These are phyloP conservation scores for Eucalyptus erythrocorys DNA, from an alignment of 345 rosid species.

Conservation along the genomic window DNA sequence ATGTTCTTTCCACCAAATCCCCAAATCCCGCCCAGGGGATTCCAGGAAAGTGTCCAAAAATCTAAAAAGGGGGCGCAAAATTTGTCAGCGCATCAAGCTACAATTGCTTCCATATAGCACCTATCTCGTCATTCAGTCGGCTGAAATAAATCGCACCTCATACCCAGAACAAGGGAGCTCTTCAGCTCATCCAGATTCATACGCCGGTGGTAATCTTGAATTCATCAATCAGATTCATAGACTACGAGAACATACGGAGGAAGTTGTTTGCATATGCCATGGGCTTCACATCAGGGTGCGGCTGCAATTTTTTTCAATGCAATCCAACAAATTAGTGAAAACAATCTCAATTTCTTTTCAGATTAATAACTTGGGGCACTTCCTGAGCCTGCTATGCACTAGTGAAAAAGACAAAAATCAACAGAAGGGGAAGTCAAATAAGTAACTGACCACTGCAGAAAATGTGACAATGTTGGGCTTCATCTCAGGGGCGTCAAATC, in stretches of 20 bases:
- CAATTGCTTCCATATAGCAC: background rate
- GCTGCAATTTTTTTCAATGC: constrained; percentile 31
- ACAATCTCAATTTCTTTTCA: background rate
- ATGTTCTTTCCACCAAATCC: background rate
- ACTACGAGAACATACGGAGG: constrained; percentile 53
- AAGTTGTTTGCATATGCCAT: constrained; percentile 98
- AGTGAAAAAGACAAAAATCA: background rate
- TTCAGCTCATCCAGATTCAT: background rate
- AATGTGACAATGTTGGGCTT: constrained; percentile 87
- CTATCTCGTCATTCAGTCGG: background rate
- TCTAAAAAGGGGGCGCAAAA: background rate
- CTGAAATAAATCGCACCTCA: background rate
- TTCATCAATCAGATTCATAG: background rate
- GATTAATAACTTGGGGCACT: background rate
- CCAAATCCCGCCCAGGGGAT: background rate
- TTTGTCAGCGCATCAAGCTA: background rate
- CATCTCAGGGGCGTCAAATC: constrained; percentile 84
- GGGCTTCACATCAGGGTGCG: constrained; percentile 93
- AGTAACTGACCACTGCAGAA: constrained; percentile 85
- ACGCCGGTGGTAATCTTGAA: background rate
- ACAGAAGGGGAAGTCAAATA: background rate
- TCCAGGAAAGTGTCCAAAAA: background rate
- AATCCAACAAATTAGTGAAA: background rate
- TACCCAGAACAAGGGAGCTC: background rate
- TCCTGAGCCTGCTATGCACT: background rate